Base-by-base conservation (phyloP, 805 yeast species). In the Yarrowia divulgata region DNA sequence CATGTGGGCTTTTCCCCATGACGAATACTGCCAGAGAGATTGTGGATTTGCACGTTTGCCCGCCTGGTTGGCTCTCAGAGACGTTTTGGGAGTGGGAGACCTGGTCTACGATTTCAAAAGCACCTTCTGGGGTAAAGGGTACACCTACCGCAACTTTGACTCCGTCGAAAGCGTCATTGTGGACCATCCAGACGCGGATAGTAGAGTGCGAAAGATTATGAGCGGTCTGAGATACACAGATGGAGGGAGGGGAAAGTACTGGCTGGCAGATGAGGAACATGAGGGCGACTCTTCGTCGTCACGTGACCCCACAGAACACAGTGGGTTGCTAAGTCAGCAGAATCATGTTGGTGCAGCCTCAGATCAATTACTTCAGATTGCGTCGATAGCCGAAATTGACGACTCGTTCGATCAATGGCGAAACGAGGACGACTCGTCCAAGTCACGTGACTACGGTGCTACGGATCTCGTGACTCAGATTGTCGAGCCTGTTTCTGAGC, bases 61-160 rank as follows among this genome's bases (percentile, higher is more conserved):
- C 32, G 82, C 88, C 12, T 73, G 71, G 52, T 83, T 85, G 70
- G 97, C 98, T 0, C 69, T 92, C 1, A 82, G 87, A 68, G 99
- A 95, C 75, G 87, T 90, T 73, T 79, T 89, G 69, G 95, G 95
- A 0, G 76, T 85, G 69, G 87, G 84, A n/a, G 99, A 95, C 78
- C 81, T 95, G 67, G 77, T 87, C 13, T 85, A 87, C 77, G 99
- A 95, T 79, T 89, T 93, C 76, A 86, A 84, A 73, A 80, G 84
- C 60, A 86, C 96, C 0, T 79, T 85, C 67, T 85, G 88, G 0
- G 94, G 95, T 2, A 88, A 87, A 69, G 83, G 83, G 67, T 94
- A 95, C 76, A 91, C 90, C 72, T 93, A 91, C 76, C 85, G 90
- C 70, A 87, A 87, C 69, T 94, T 93, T 79, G 97, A 93, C 76